Evolutionary conservation across 2,329 filamentous ascomycete species (phyloP), one percentile per base, ranked within the genome.

Genomic region (Aspergillus japonicus): DNA sequence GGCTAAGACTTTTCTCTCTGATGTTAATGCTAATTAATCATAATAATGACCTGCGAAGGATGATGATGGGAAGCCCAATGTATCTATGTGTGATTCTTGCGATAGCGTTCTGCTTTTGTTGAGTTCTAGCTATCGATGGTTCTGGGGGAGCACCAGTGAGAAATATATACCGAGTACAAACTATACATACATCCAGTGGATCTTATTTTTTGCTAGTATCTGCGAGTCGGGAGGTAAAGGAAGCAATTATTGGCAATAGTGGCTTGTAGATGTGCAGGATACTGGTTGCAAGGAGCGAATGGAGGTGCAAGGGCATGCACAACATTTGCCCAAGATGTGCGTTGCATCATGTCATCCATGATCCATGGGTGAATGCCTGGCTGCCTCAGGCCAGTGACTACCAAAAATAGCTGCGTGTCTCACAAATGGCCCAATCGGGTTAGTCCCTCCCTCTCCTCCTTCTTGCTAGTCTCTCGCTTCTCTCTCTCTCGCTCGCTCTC

Each of bases 351-450:
- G 29, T n/a, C 48, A 26, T 21, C 48, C 19, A 10, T 11, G 14
- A 49, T 23, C 23, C 23, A 47, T 39, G 47, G 16, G 29, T 23
- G 24, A 8, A 21, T 26, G 23, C 48, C 21, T 44, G 19, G 24
- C 5, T 55, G 63, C 59, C 61, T 62, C 53, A 64, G 62, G 62
- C 60, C 23, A n/a, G 1, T 19, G 0, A n/a, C 50, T 55, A 52
- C 57, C 62, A 68, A 68, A 67, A 68, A 68, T 68, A 68, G 65
- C 59, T 49, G 50, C 42, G 48, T 68, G 64, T 68, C 66, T 68
- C 65, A 68, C 56, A 57, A 50, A 47, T 1, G 44, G 33, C 64
- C 62, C 56, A 58, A 65, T 50, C 21, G 44, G 64, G 60, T 44
- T 60, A 66, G 64, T 49, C 56, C 53, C 35, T 23, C 2, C 42